phyloP scores from a whole-genome alignment of 805 yeast species.

The Candida stauntonica region DNA sequence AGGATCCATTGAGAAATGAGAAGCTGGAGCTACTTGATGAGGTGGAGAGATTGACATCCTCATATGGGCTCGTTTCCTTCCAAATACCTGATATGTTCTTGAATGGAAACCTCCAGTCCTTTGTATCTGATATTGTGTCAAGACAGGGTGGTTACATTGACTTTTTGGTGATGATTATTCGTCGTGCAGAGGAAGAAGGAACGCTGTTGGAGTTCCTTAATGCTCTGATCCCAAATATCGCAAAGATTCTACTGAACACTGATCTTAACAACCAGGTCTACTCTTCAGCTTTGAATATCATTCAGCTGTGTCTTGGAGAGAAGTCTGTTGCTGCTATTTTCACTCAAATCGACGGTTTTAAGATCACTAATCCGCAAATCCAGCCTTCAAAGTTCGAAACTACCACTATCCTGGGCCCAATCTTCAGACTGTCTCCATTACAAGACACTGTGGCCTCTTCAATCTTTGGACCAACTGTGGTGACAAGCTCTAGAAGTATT shows the following conservation, averaged over 20 bases:
- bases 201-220: constrained; percentile 55
- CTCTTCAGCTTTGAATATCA: constrained; percentile 47
- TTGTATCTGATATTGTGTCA: constrained; percentile 28
- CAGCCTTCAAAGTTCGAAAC: constrained; percentile 53
- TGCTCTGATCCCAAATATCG: constrained; percentile 39
- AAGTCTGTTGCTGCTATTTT: constrained; percentile 60
- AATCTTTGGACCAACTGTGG: constrained; percentile 35
- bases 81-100: constrained; percentile 55
- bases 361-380: constrained; percentile 36
- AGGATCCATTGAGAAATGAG: constrained; percentile 34
- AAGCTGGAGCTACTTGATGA: constrained; percentile 43
- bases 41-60: constrained; percentile 44
- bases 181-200: constrained; percentile 63
- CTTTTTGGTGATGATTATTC: constrained; percentile 53
- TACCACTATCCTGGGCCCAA: constrained; percentile 69
- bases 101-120: constrained; percentile 25
- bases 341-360: constrained; percentile 52
- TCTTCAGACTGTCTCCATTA: constrained; percentile 72
- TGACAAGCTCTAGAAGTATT: constrained; percentile 38
- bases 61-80: constrained; percentile 65
- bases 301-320: constrained; percentile 52
- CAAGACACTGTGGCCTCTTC: constrained; percentile 45
- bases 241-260: constrained; percentile 30
- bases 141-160: constrained; percentile 33
- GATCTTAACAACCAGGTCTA: constrained; percentile 50